Evolutionary conservation across 164 flowering plant species (phyloP).

Genomic region (Magnolia officinalis): DNA sequence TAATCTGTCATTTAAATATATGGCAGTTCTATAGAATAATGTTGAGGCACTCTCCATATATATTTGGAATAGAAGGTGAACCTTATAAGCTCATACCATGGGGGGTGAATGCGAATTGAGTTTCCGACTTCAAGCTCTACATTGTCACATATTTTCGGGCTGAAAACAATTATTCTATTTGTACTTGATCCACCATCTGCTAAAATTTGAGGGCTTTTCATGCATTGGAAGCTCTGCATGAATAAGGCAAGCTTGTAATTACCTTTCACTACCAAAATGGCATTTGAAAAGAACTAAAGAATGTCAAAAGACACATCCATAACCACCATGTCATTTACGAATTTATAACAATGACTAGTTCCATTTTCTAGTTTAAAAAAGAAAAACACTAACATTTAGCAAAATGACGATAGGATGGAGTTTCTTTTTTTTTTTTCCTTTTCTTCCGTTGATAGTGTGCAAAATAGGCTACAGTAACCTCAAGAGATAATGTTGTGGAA

Average conservation of each 20-base stretch:
- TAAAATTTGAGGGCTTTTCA: constrained; percentile 12
- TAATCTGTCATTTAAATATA: no score
- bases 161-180: constrained; percentile 51
- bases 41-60: not conserved
- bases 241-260: not conserved
- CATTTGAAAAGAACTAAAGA: no score
- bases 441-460: not conserved
- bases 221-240: constrained; percentile 30
- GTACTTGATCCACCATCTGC: constrained; percentile 13
- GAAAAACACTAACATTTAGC: not conserved
- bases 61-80: not conserved
- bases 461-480: not conserved
- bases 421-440: no score
- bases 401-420: not conserved
- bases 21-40: not conserved
- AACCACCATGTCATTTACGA: no score
- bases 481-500: not conserved
- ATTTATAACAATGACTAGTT: no score
- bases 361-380: no score
- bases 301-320: no score
- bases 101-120: constrained; percentile 52
- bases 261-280: no score
- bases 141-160: constrained; percentile 45
- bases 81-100: constrained; percentile 51
- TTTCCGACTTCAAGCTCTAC: constrained; percentile 78